Conservation (phyloP, 345 rosid species). For the Syzygium jambos region DNA sequence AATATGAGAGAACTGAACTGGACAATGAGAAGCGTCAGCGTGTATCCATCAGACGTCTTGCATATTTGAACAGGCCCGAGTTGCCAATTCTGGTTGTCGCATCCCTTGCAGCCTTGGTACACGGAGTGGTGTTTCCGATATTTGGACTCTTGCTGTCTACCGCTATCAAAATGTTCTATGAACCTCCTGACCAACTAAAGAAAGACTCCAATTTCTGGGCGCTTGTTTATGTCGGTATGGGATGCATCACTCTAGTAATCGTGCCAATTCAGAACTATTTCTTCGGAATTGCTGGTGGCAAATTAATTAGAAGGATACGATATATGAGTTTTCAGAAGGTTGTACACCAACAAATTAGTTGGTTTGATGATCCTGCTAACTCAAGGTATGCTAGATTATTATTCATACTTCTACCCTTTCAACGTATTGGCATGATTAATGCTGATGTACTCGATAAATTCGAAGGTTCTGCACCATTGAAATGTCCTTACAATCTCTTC, state of each 20-base stretch:
- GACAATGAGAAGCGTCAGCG: constrained; percentile 19
- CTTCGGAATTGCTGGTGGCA: constrained; percentile 82
- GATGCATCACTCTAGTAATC: constrained; percentile 14
- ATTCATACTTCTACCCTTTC: not conserved
- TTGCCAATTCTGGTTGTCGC: constrained; percentile 45
- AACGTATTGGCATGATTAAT: not conserved
- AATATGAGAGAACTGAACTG: not conserved
- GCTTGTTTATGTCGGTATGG: constrained; percentile 31
- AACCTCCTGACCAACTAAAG: constrained; percentile 24
- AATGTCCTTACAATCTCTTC: not conserved
- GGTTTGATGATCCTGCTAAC: constrained; percentile 78
- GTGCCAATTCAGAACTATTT: constrained; percentile 59
- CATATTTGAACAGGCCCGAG: constrained; percentile 69
- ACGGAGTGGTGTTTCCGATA: constrained; percentile 61
- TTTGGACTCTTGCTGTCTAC: constrained; percentile 68
- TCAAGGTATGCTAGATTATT: constrained; percentile 32
- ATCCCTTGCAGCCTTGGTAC: constrained; percentile 44
- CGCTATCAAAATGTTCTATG: constrained; percentile 56
- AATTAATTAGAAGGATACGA: constrained; percentile 58
- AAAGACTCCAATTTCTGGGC: constrained; percentile 67
- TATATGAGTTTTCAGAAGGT: constrained; percentile 62
- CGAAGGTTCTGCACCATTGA: not conserved
- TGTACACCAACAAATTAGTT: constrained; percentile 75
- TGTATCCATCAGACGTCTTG: constrained; percentile 54
- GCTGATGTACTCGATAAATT: not conserved